phyloP scores from a whole-genome alignment of 192 early-diverging fungal genomes.

The Coemansia sp. region DNA sequence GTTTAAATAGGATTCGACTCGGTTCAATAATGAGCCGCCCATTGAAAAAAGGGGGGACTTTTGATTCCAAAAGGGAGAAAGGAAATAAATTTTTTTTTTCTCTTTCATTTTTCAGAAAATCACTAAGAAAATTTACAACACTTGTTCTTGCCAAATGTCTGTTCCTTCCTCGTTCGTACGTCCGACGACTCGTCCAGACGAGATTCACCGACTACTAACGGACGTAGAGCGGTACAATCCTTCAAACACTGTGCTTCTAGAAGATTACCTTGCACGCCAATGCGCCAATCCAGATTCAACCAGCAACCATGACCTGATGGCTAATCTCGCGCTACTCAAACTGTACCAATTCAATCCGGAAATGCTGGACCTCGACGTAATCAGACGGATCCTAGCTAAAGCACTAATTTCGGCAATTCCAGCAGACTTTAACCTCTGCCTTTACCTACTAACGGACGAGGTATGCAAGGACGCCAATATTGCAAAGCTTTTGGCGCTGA shows the following conservation, averaged over 20 bases:
- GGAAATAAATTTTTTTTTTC: constrained; percentile 1
- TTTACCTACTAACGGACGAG: constrained; percentile 82
- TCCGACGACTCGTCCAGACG: constrained; percentile 63
- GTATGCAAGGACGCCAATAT: constrained; percentile 54
- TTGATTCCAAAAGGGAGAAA: constrained; percentile 1
- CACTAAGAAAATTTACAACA: background rate
- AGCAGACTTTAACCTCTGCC: constrained; percentile 89
- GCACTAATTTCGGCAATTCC: constrained; percentile 81
- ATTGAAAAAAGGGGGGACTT: background rate
- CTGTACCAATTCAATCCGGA: constrained; percentile 94
- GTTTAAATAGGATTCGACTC: background rate
- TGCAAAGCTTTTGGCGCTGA: constrained; percentile 65
- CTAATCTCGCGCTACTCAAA: constrained; percentile 90
- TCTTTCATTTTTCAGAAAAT: constrained; percentile 3
- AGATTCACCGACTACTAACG: constrained; percentile 74
- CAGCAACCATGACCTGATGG: constrained; percentile 79
- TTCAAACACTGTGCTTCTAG: constrained; percentile 79
- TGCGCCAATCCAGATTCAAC: constrained; percentile 67
- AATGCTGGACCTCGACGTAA: constrained; percentile 68
- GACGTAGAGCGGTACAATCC: constrained; percentile 92
- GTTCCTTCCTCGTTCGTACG: constrained; percentile 37
- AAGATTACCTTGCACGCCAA: constrained; percentile 81
- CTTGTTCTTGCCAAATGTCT: background rate
- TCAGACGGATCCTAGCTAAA: constrained; percentile 79
- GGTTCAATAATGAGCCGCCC: background rate